A percentile compares a stretch with the other conserved stretches of the same genome.
Evolutionary conservation across 345 rosid species (phyloP).

Genomic region (Citrus medica): DNA sequence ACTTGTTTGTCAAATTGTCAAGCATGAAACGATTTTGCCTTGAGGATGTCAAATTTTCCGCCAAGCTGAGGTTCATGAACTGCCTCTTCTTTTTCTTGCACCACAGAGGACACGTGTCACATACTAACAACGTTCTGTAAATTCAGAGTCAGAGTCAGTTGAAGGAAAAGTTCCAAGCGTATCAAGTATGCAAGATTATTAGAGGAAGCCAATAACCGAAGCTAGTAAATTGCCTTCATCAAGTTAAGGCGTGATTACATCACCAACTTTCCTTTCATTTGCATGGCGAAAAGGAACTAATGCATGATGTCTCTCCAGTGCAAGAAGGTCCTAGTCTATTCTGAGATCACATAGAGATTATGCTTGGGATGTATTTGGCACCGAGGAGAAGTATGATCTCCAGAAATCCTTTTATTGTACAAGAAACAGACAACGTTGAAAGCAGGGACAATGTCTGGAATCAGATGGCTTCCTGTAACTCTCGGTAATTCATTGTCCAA

Average conservation of each 20-base stretch:
- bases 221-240: neutral
- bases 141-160: neutral
- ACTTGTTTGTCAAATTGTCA: neutral
- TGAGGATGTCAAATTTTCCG: neutral
- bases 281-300: neutral
- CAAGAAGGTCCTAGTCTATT: neutral
- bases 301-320: neutral
- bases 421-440: neutral
- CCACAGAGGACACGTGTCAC: neutral
- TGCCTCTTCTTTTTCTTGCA: neutral
- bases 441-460: neutral
- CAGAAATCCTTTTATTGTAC: too few species aligned
- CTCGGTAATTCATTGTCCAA: slow-evolving; percentile 9
- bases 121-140: neutral
- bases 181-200: neutral
- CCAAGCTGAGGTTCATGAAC: neutral
- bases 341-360: neutral
- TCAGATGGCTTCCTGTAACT: neutral
- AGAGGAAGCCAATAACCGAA: neutral
- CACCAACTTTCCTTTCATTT: neutral
- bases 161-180: too few species aligned
- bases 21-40: neutral
- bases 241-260: neutral
- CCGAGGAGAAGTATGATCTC: neutral
- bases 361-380: neutral